Conservation (phyloP, 2,329 filamentous ascomycete genomes). For the Aspergillus novoparasiticus region DNA sequence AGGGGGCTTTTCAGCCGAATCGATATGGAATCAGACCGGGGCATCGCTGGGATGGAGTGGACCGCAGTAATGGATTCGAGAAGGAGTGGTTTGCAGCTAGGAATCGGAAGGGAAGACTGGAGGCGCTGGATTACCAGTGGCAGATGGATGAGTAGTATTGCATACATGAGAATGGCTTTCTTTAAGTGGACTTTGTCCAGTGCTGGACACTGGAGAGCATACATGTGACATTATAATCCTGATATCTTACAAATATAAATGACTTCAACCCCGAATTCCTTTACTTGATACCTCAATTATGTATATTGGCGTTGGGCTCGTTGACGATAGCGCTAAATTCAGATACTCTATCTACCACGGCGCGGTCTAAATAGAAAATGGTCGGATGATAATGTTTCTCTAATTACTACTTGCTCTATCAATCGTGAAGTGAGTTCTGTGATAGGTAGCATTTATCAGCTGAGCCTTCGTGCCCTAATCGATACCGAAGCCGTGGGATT, state of each 20-base stretch:
- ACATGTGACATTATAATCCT: constrained; percentile 7
- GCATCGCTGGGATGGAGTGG: constrained; percentile 95
- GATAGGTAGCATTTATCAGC: background rate
- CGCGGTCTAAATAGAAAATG: background rate
- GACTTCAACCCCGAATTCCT: background rate
- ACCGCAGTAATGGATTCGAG: constrained; percentile 91
- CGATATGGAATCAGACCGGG: constrained; percentile 91
- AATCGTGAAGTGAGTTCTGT: no score
- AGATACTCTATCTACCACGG: background rate
- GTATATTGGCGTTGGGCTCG: background rate
- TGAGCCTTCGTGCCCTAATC: background rate
- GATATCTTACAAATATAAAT: background rate
- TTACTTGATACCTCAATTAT: background rate
- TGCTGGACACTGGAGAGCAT: constrained; percentile 14
- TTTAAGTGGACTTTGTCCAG: constrained; percentile 3
- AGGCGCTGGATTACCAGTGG: constrained; percentile 87
- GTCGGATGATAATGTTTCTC: background rate
- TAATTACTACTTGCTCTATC: no score
- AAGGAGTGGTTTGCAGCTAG: constrained; percentile 86
- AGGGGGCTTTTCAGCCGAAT: constrained; percentile 82
- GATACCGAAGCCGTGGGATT: no score
- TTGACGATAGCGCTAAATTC: background rate
- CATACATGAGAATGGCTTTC: background rate
- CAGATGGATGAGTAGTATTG: constrained; percentile 79
- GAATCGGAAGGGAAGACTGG: constrained; percentile 74